These are phyloP conservation scores for Pseudozyma tsukubaensis DNA, from an alignment of 1,284 basidiomycete species.

Conservation along the genomic window DNA sequence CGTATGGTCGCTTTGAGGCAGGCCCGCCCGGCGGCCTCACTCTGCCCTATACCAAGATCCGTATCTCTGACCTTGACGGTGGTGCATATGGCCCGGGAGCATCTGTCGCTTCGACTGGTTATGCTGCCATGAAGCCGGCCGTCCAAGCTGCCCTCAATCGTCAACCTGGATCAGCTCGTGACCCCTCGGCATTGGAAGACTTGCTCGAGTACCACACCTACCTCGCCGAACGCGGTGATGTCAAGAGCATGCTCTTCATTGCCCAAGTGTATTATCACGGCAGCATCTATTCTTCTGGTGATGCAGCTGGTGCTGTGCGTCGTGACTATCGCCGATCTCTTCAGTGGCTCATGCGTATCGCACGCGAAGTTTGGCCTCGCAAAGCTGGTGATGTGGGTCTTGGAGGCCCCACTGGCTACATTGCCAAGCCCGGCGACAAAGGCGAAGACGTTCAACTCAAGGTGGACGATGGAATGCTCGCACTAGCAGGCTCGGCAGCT, in stretches of 20 bases:
- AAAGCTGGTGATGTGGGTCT: slow-evolving; percentile 47
- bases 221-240: slow-evolving; percentile 54
- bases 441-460: slow-evolving; percentile 52
- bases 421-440: slow-evolving; percentile 43
- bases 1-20: slow-evolving; percentile 78
- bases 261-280: slow-evolving; percentile 64
- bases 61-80: slow-evolving; percentile 88
- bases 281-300: slow-evolving; percentile 59
- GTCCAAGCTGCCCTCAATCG: slow-evolving; percentile 77
- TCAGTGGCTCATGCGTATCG: slow-evolving; percentile 48
- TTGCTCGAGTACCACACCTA: slow-evolving; percentile 76
- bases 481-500: slow-evolving; percentile 55
- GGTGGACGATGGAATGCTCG: slow-evolving; percentile 40
- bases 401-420: slow-evolving; percentile 48
- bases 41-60: slow-evolving; percentile 82
- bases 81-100: slow-evolving; percentile 93
- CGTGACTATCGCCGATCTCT: slow-evolving; percentile 56
- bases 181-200: slow-evolving; percentile 74
- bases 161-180: slow-evolving; percentile 49
- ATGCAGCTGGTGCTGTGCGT: slow-evolving; percentile 58
- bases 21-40: slow-evolving; percentile 92
- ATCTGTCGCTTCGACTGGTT: slow-evolving; percentile 80
- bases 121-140: slow-evolving; percentile 76
- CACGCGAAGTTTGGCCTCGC: slow-evolving; percentile 61
- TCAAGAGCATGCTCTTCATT: slow-evolving; percentile 47